Base-by-base conservation (phyloP, 768 basidiomycete genomes). In the Auriscalpium orientale region DNA sequence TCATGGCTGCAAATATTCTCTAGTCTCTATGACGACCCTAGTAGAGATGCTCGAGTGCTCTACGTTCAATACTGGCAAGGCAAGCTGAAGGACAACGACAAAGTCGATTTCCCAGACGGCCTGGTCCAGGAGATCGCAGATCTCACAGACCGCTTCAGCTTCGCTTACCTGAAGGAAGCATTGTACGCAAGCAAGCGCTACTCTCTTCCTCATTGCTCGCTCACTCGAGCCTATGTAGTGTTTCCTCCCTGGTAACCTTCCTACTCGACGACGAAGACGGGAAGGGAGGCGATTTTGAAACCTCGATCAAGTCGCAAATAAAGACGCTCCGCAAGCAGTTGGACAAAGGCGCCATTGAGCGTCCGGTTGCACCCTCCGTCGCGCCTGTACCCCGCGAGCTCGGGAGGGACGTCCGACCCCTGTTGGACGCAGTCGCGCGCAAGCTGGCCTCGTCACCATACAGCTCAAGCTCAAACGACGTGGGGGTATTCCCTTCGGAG, bases 91-190 rank as follows among this genome's bases (percentile, higher is more conserved):
- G 63, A 68, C 65, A 91, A 89, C 70, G 69, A 80, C 49, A 71
- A 76, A 13, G 76, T 92, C 58, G 68, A 72, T 4, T 91, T 89
- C 73, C 82, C 91, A 0, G 84, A 90, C 60, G 58, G 71, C 12
- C 75, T 93, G 35, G 74, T 84, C 16, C 68, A 78, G 11, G 78
- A 82, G 59, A 72, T 89, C 28, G 88, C 84, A 6, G 70, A 75
- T 10, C 52, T 70, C 56, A 92, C 90, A 0, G 72, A 77, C 35
- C 72, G 74, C 34, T 93, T 93, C 73, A 89, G 85, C 62, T 93
- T 93, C 67, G 89, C 91, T 0, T 93, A 91, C 68, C 73, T 94
- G 63, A 93, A 95, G 67, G 91, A 93, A 69, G 89, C 82, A 3
- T 93, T 93, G 91, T 93, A 66, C 58, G 88, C 76, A 28, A 16